These are phyloP conservation scores for Pyrenochaeta sp. DNA, from an alignment of 2,329 filamentous ascomycete genomes.

Conservation along the genomic window DNA sequence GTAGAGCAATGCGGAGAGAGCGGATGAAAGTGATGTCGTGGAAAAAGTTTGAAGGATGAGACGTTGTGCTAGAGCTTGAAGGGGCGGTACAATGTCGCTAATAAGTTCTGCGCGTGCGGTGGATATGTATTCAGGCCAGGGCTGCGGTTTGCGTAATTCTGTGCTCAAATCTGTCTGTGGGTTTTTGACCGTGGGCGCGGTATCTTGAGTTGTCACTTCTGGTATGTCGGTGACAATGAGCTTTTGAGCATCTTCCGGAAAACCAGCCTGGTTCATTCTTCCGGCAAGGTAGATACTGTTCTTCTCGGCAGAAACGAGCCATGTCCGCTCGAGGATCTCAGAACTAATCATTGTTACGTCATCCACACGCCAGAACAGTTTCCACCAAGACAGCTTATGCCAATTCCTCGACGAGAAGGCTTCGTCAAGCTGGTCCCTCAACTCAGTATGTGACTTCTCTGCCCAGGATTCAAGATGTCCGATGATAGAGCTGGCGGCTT, in stretches of 20 bases:
- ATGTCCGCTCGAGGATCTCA: constrained; percentile 78
- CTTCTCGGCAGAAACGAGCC: constrained; percentile 80
- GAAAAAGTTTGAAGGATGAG: constrained; percentile 76
- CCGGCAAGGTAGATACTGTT: constrained; percentile 85
- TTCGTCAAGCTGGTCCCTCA: constrained; percentile 79
- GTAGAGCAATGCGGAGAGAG: constrained; percentile 65
- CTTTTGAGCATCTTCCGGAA: constrained; percentile 44
- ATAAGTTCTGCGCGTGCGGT: constrained; percentile 66
- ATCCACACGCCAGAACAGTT: constrained; percentile 92
- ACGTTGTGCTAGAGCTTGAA: constrained; percentile 57
- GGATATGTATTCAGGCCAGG: constrained; percentile 80
- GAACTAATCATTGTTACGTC: constrained; percentile 85
- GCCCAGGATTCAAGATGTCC: constrained; percentile 75
- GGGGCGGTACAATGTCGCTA: constrained; percentile 50
- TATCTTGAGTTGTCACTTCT: constrained; percentile 22
- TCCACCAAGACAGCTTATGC: constrained; percentile 90
- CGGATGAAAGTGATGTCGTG: constrained; percentile 68
- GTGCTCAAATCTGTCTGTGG: constrained; percentile 33
- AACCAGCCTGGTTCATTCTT: constrained; percentile 72
- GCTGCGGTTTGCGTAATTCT: constrained; percentile 44
- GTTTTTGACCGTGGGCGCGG: constrained; percentile 27
- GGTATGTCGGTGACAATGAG: constrained; percentile 11
- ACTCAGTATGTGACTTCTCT: constrained; percentile 80
- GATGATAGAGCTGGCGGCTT: constrained; percentile 62
- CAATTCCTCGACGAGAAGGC: constrained; percentile 81